Conservation (phyloP, 495 filamentous ascomycete genomes). For the Hypoxylon cercidicola region DNA sequence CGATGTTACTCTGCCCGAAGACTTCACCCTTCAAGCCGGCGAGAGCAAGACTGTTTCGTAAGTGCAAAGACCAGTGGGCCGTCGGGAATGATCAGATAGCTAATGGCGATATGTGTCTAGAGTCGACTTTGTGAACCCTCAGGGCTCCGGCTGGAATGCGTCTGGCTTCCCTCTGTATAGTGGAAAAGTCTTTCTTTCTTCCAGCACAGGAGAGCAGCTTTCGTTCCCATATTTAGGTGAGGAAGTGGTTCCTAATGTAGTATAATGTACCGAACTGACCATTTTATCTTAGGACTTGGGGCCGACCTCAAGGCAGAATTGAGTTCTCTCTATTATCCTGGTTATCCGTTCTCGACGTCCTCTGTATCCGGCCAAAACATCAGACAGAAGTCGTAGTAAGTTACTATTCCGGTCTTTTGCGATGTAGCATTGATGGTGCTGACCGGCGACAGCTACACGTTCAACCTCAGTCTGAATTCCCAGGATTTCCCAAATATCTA, state of each 20-base stretch:
- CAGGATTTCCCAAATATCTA: slow-evolving; percentile 29
- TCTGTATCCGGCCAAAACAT: neutral
- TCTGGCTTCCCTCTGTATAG: slow-evolving; percentile 48
- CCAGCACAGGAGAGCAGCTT: slow-evolving; percentile 45
- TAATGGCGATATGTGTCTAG: neutral
- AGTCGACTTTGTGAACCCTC: slow-evolving; percentile 18
- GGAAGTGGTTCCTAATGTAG: neutral
- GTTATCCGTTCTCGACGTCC: slow-evolving; percentile 19
- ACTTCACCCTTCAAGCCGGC: slow-evolving; percentile 20
- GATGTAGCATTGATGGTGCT: neutral
- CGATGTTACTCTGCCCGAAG: slow-evolving; percentile 8
- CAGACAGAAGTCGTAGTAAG: slow-evolving; percentile 16
- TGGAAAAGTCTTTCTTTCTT: slow-evolving; percentile 50
- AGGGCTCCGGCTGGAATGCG: slow-evolving; percentile 15
- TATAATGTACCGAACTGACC: neutral
- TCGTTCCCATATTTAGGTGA: slow-evolving; percentile 46
- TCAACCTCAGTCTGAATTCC: slow-evolving; percentile 12
- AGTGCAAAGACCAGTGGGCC: neutral
- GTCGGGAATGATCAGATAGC: neutral
- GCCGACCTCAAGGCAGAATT: slow-evolving; percentile 15
- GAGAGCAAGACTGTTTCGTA: slow-evolving; percentile 25
- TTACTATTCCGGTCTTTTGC: neutral
- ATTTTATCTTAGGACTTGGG: neutral
- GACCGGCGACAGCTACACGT: slow-evolving; percentile 16
- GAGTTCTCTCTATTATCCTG: slow-evolving; percentile 10